Percentiles rank a stretch among this genome's conserved stretches.
These are phyloP conservation scores for Physcomitrium patens DNA, from an alignment of 225 moss, liverwort and hornwort species.

Conservation along the genomic window DNA sequence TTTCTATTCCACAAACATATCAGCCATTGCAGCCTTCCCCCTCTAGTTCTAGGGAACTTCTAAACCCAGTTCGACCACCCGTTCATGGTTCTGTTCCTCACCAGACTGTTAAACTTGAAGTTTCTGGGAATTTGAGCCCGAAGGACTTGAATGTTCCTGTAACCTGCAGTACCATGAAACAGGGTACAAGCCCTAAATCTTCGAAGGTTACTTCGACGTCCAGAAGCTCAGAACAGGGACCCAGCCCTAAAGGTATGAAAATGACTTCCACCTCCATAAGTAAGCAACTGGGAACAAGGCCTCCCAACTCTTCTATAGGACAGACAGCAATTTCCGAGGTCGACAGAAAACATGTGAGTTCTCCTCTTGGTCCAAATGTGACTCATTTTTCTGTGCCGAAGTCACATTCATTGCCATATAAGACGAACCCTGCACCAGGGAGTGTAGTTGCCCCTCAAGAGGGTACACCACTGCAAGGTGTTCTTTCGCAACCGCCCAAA, in stretches of 20 bases:
- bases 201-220: constrained; percentile 2
- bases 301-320: constrained; percentile 13
- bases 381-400: constrained; percentile 20
- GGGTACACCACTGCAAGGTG: constrained; percentile 22
- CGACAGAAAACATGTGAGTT: constrained; percentile 20
- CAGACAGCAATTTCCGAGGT: constrained; percentile 16
- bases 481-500: constrained; percentile 24
- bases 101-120: constrained; percentile 15
- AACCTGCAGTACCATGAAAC: constrained; percentile 20
- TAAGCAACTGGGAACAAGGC: constrained; percentile 22
- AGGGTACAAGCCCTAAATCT: constrained; percentile 25
- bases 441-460: constrained; percentile 15
- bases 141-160: constrained; percentile 23
- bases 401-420: constrained; percentile 29
- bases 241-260: too few species aligned
- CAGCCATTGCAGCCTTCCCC: constrained; percentile 25
- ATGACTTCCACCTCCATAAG: not conserved
- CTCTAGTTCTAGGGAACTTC: constrained; percentile 26
- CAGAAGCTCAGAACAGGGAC: not conserved
- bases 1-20: constrained; percentile 29
- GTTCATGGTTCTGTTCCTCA: constrained; percentile 23
- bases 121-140: constrained; percentile 28
- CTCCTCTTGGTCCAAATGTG: constrained; percentile 21
- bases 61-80: constrained; percentile 22
- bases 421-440: constrained; percentile 11